A percentile compares a stretch with the other conserved stretches of the same genome.
Evolutionary conservation across 345 rosid species (phyloP).

Genomic region (Firmiana major): DNA sequence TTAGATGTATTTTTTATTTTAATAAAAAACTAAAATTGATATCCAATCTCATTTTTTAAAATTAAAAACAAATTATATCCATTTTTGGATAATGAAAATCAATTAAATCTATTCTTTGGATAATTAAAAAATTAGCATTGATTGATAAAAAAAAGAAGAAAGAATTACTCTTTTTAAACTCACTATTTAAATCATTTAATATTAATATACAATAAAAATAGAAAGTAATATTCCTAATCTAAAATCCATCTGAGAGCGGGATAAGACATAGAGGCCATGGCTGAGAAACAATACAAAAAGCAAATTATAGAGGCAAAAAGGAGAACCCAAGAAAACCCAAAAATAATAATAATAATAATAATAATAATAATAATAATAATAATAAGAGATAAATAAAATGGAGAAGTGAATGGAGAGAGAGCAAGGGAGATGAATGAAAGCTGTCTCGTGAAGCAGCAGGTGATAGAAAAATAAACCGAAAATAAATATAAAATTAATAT

Average conservation of each 20-base stretch:
- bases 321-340: not conserved
- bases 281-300: too few species aligned
- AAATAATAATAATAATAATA: not conserved
- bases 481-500: not conserved
- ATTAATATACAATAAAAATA: not conserved
- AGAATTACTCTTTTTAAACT: not conserved
- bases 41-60: not conserved
- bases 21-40: not conserved
- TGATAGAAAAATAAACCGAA: not conserved
- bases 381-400: not conserved
- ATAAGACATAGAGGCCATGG: not conserved
- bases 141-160: not conserved
- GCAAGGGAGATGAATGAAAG: slow-evolving; percentile 14
- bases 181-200: not conserved
- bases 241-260: not conserved
- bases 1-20: not conserved
- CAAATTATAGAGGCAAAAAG: too few species aligned
- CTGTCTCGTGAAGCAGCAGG: slow-evolving; percentile 47
- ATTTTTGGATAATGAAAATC: not conserved
- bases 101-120: not conserved
- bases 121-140: not conserved
- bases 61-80: not conserved
- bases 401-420: not conserved
- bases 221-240: not conserved
- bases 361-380: not conserved